Evolutionary conservation across 2,329 filamentous ascomycete genomes (phyloP).

Genomic region (Fusarium sarcochroum): DNA sequence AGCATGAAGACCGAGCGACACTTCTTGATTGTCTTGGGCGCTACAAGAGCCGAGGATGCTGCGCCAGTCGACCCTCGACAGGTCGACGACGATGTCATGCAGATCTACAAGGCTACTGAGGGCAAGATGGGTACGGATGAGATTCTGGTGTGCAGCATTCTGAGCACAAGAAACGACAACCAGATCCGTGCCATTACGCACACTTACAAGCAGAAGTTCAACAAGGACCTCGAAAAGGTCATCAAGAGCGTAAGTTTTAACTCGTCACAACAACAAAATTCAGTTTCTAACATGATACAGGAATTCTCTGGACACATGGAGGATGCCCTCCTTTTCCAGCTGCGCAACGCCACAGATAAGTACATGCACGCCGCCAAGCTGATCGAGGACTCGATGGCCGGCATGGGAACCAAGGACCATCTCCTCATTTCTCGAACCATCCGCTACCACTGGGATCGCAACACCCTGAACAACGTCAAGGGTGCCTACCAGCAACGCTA

Average conservation of each 20-base stretch:
- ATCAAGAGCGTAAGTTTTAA: slow-evolving; percentile 73
- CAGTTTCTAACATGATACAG: slow-evolving; percentile 50
- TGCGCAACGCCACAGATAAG: slow-evolving; percentile 83
- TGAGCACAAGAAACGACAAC: slow-evolving; percentile 81
- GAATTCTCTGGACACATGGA: slow-evolving; percentile 96
- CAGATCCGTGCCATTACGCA: slow-evolving; percentile 87
- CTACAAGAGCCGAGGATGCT: slow-evolving; percentile 82
- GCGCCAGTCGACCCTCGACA: slow-evolving; percentile 79
- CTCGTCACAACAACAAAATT: background rate
- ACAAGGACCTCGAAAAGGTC: slow-evolving; percentile 77
- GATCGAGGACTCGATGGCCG: slow-evolving; percentile 90
- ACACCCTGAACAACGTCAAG: slow-evolving; percentile 82
- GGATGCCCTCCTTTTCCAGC: slow-evolving; percentile 82
- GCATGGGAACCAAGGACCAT: slow-evolving; percentile 87
- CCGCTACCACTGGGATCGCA: slow-evolving; percentile 85
- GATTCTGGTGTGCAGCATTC: slow-evolving; percentile 81
- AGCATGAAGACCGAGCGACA: slow-evolving; percentile 88
- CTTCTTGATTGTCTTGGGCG: slow-evolving; percentile 85
- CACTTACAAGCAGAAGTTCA: slow-evolving; percentile 81
- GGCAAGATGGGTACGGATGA: slow-evolving; percentile 81
- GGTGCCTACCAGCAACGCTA: slow-evolving; percentile 81
- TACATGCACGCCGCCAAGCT: slow-evolving; percentile 86
- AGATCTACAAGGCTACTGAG: slow-evolving; percentile 83
- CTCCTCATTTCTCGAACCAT: slow-evolving; percentile 84
- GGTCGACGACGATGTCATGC: slow-evolving; percentile 81